Base-by-base conservation (phyloP, 2,329 filamentous ascomycete species). In the Colletotrichum liriopes region DNA sequence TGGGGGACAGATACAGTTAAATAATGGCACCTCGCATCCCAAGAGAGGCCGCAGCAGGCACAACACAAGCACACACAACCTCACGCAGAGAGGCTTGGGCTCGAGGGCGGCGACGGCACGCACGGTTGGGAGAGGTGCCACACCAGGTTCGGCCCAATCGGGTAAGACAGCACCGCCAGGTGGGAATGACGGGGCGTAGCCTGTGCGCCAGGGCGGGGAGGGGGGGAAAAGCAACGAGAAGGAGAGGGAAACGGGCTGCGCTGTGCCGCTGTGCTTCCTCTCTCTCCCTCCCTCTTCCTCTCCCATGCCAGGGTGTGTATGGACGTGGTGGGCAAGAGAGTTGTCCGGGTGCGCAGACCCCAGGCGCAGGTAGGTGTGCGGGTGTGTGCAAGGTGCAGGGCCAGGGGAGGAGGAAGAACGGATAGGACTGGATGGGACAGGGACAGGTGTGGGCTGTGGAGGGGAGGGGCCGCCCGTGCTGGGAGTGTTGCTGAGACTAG, bases 1-100 rank as follows among this genome's bases (percentile, higher is more conserved):
- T 82, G 83, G 82, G 77, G 80, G 78, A 65, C 37, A 45, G 70
- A 72, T 65, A 71, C 54, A 65, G 67, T 72, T 72, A 72, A 71
- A 72, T 72, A 72, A 65, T 72, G 37, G 59, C 59, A 62, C 69
- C 69, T 63, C 66, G 52, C 59, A 32, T 41, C 32, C 62, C 51
- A 71, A 23, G 49, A 68, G 52, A 68, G 69, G 58, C 69, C 51
- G 65, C 51, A 64, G 68, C 55, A 61, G 65, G 58, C 52, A 63
- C 52, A 63, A 56, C 52, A 63, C 52, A 63, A 56, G 41, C 35
- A 29, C 45, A 63, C 47, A 39, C 41, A 35, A 58, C 20, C 32
- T 54, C 43, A 49, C 29, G 35, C 41, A 35, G 60, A 68, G 56
- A 68, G 56, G 49, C 64, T 51, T 56, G 45, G 56, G 58, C 65